These are phyloP conservation scores for Pyrrhoderma noxium DNA, from an alignment of 1,284 basidiomycete genomes.

Conservation along the genomic window DNA sequence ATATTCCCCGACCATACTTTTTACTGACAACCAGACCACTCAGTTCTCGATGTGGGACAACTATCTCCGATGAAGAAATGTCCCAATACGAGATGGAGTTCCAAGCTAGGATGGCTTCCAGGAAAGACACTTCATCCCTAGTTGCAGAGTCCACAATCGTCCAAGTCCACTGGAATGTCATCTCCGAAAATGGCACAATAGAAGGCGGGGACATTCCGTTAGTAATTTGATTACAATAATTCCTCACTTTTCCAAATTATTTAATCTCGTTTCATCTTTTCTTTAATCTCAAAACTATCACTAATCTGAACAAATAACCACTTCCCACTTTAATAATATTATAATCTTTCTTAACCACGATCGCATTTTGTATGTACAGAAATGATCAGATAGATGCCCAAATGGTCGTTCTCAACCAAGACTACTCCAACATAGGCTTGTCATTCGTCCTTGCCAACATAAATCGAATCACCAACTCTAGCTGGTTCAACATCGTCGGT, in stretches of 20 bases:
- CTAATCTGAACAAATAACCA: no score
- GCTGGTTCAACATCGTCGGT: slow-evolving; percentile 42
- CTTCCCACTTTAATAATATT: no score
- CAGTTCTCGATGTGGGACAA: slow-evolving; percentile 29
- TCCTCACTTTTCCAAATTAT: background rate
- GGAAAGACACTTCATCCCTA: background rate
- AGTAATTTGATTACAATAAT: slow-evolving; percentile 16
- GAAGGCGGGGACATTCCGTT: slow-evolving; percentile 42
- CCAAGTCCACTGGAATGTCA: slow-evolving; percentile 43
- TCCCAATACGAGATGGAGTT: slow-evolving; percentile 28
- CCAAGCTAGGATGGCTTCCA: slow-evolving; percentile 5
- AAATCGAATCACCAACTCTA: slow-evolving; percentile 35
- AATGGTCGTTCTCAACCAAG: slow-evolving; percentile 41
- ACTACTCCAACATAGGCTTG: slow-evolving; percentile 37
- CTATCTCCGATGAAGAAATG: slow-evolving; percentile 31
- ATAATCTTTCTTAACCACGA: no score
- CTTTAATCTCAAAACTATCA: no score
- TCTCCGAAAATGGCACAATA: slow-evolving; percentile 32
- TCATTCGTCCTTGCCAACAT: slow-evolving; percentile 38
- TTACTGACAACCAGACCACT: background rate
- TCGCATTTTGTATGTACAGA: no score
- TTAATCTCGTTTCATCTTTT: no score
- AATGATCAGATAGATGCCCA: slow-evolving; percentile 35
- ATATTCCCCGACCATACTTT: background rate
- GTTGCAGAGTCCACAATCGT: slow-evolving; percentile 28